Percentiles rank a stretch among this genome's conserved stretches.
These are phyloP conservation scores for Picea abies DNA, from an alignment of 83 land plant species.

Conservation along the genomic window DNA sequence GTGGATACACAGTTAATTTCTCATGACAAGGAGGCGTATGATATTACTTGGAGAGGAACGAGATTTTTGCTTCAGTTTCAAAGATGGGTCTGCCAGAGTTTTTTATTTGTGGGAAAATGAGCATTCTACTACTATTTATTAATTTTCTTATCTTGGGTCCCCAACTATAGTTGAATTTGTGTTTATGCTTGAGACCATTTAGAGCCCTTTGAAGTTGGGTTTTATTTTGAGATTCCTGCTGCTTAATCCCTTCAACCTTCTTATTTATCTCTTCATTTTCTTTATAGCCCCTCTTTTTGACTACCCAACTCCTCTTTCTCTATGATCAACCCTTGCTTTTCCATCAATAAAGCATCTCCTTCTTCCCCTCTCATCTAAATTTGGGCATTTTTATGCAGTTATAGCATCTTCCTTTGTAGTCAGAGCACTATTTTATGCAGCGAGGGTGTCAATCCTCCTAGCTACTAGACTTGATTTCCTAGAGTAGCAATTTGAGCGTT, in stretches of 20 bases:
- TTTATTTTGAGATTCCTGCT: too few relatives aligned
- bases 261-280: too few relatives aligned
- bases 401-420: background rate
- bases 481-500: background rate
- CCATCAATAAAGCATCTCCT: too few relatives aligned
- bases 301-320: too few relatives aligned
- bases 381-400: background rate
- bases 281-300: too few relatives aligned
- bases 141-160: too few relatives aligned
- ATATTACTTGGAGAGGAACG: slow-evolving; percentile 89
- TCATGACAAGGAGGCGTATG: slow-evolving; percentile 93
- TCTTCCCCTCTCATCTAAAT: too few relatives aligned
- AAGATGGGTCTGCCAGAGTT: slow-evolving; percentile 81
- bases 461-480: background rate
- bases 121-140: slow-evolving; percentile 81
- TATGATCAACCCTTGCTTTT: too few relatives aligned
- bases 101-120: slow-evolving; percentile 87
- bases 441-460: background rate
- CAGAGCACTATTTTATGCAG: background rate
- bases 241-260: too few relatives aligned
- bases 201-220: too few relatives aligned
- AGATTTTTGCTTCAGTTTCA: slow-evolving; percentile 84
- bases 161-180: too few relatives aligned
- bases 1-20: slow-evolving; percentile 88
- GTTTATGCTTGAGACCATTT: too few relatives aligned